These are phyloP conservation scores for Camelina neglecta DNA, from an alignment of 345 rosid genomes.

Conservation along the genomic window DNA sequence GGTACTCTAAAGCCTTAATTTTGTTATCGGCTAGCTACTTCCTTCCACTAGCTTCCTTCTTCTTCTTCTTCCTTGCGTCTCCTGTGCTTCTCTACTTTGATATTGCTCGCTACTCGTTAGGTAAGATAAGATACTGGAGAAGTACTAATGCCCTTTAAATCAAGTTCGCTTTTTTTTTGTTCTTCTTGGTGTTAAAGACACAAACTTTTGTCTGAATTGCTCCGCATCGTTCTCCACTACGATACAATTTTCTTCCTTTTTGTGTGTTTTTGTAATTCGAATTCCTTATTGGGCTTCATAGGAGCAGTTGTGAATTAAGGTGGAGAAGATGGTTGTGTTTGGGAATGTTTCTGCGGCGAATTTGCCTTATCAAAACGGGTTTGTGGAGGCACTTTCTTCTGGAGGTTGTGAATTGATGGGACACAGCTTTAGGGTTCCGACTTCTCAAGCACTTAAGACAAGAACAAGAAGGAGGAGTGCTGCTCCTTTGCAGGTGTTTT, in stretches of 20 bases:
- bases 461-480: slow-evolving; percentile 45
- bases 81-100: neutral
- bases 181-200: neutral
- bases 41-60: slow-evolving; percentile 19
- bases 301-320: slow-evolving; percentile 9
- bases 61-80: slow-evolving; percentile 4
- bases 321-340: slow-evolving; percentile 48
- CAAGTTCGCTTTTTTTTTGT: neutral
- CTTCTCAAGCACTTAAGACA: slow-evolving; percentile 42
- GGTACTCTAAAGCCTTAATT: slow-evolving; percentile 17
- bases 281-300: neutral
- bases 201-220: slow-evolving; percentile 18
- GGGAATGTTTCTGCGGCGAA: slow-evolving; percentile 63
- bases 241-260: neutral
- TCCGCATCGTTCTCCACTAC: neutral
- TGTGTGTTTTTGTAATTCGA: neutral
- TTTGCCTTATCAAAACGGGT: slow-evolving; percentile 45
- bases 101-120: neutral
- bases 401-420: slow-evolving; percentile 57
- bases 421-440: slow-evolving; percentile 47
- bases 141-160: slow-evolving; percentile 9
- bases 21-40: slow-evolving; percentile 17
- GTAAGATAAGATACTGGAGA: slow-evolving; percentile 33
- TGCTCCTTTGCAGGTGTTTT: slow-evolving; percentile 60
- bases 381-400: slow-evolving; percentile 45